Percentiles rank a stretch among this genome's conserved stretches.
Conservation (phyloP, 1,139 yeast species). For the Candida sp. region DNA sequence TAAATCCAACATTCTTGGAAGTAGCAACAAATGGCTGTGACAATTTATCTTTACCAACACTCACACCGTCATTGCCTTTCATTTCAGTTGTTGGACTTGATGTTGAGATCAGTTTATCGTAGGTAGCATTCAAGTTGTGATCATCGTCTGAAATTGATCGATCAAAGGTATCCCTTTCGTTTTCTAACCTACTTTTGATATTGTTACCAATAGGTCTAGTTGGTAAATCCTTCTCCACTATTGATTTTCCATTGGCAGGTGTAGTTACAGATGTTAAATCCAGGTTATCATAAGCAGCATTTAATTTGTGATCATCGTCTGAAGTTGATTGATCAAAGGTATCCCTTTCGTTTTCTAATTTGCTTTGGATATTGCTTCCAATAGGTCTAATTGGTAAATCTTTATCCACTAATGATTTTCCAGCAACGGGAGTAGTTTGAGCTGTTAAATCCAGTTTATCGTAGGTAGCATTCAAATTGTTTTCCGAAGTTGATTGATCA, state of each 20-base stretch:
- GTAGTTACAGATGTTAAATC: not conserved
- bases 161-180: not conserved
- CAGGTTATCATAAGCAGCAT: too few species aligned
- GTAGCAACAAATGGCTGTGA: not conserved
- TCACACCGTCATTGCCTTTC: not conserved
- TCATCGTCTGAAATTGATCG: not conserved
- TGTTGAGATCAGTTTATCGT: too few species aligned
- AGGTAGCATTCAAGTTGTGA: too few species aligned
- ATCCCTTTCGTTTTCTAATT: not conserved
- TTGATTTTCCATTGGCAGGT: too few species aligned
- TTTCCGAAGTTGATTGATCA: not conserved
- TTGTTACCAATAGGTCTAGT: not conserved
- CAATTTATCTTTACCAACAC: not conserved
- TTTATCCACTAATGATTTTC: not conserved
- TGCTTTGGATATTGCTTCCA: not conserved
- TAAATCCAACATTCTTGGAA: not conserved
- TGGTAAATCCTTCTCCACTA: not conserved
- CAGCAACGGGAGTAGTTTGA: slow-evolving; percentile 23
- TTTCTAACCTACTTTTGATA: not conserved
- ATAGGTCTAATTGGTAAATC: not conserved
- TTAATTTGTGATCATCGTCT: too few species aligned
- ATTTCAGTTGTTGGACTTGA: not conserved
- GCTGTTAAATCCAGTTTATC: slow-evolving; percentile 17
- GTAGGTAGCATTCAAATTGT: not conserved
- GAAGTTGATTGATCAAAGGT: not conserved